phyloP scores from a whole-genome alignment of 2,329 filamentous ascomycete genomes.

The Ophiostoma pallidulum region DNA sequence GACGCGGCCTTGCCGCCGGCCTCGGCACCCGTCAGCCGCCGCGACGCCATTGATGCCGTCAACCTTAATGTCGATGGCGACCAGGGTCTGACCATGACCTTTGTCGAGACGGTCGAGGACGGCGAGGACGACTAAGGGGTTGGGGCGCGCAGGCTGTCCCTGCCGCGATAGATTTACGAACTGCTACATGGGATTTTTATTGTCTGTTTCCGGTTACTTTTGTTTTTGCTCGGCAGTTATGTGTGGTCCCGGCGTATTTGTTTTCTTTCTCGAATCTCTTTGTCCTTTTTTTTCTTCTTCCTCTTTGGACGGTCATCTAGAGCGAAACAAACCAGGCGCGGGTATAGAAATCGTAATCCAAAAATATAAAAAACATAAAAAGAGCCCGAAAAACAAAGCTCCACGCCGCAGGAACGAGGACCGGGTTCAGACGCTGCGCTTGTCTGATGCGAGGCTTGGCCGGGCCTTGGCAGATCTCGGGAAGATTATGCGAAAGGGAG shows the following conservation, averaged over 20 bases:
- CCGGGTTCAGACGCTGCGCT: not conserved
- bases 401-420: not conserved
- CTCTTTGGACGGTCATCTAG: conserved; percentile 2
- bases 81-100: conserved; percentile 38
- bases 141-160: too few species aligned
- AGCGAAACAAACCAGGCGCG: not conserved
- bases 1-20: not conserved
- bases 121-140: conserved; percentile 4
- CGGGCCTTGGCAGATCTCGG: conserved; percentile 7
- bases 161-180: too few species aligned
- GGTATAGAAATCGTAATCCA: not conserved
- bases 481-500: not conserved
- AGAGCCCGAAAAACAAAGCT: too few species aligned
- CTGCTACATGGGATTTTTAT: too few species aligned
- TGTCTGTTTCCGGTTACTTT: not conserved
- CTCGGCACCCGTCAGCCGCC: conserved; percentile 16
- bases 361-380: not conserved
- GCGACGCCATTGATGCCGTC: conserved; percentile 30
- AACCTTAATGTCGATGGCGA: conserved; percentile 36
- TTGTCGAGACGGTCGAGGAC: conserved; percentile 31
- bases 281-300: conserved; percentile 1
- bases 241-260: not conserved
- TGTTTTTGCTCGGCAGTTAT: too few species aligned
- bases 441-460: conserved; percentile 6
- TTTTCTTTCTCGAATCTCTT: not conserved